These are phyloP conservation scores for Boletus rubroflammeus DNA, from an alignment of 768 basidiomycete species.

Conservation along the genomic window DNA sequence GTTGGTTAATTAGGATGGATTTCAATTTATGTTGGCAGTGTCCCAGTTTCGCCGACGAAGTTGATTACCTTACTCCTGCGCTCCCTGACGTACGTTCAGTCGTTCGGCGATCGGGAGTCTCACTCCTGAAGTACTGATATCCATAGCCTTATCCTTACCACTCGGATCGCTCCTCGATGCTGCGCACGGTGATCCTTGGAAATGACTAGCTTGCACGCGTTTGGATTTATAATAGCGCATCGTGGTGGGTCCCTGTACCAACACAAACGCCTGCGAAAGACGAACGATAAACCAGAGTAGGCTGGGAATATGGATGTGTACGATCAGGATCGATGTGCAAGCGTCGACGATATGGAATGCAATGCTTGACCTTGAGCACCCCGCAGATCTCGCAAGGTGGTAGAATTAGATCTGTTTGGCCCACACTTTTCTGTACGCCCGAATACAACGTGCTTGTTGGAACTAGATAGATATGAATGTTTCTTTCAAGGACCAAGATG, in stretches of 20 bases:
- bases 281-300: too few species aligned
- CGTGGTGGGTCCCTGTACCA: too few species aligned
- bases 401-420: background rate
- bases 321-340: slow-evolving; percentile 1
- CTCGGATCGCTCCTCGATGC: too few species aligned
- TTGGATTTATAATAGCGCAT: too few species aligned
- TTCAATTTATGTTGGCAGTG: background rate
- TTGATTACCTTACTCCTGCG: background rate
- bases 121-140: too few species aligned
- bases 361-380: background rate
- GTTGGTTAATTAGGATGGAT: background rate
- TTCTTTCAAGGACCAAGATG: background rate
- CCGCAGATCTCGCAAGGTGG: background rate
- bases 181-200: too few species aligned
- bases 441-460: background rate
- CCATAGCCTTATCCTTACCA: too few species aligned
- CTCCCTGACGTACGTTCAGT: background rate
- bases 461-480: background rate
- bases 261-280: too few species aligned
- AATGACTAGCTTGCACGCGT: too few species aligned
- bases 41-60: background rate
- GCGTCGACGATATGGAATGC: background rate
- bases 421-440: background rate
- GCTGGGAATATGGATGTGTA: background rate
- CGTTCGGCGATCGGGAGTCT: background rate